Evolutionary conservation across 495 filamentous ascomycete species (phyloP).

Genomic region (Aspergillus saccharolyticus): DNA sequence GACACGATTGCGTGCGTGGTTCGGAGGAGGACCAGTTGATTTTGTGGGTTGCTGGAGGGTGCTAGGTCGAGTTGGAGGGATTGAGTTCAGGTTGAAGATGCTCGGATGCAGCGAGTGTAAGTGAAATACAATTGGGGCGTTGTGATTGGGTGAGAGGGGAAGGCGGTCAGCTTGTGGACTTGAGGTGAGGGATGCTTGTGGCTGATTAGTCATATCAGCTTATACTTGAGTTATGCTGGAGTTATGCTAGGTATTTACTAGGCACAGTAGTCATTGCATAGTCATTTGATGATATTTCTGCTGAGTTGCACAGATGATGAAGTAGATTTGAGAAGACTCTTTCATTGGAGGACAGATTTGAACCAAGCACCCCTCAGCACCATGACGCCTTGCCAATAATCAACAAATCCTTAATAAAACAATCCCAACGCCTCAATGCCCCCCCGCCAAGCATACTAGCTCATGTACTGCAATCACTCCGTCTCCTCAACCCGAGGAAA

Average conservation of each 20-base stretch:
- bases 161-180: constrained; percentile 8
- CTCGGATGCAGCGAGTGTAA: constrained; percentile 7
- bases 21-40: no score
- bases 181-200: not conserved
- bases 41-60: no score
- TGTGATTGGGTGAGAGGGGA: constrained; percentile 18
- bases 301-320: no score
- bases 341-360: not conserved
- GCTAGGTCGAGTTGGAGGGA: constrained; percentile 3
- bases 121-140: constrained; percentile 16
- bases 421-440: not conserved
- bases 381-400: constrained; percentile 13
- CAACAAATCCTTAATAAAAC: not conserved
- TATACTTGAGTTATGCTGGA: no score
- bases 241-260: no score
- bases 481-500: constrained; percentile 5
- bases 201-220: constrained; percentile 1
- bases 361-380: no score
- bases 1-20: no score
- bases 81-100: not conserved
- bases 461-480: not conserved
- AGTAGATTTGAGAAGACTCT: no score
- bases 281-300: no score
- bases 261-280: no score
- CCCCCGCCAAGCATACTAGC: not conserved